Percentiles rank a stretch among this genome's conserved stretches.
Evolutionary conservation across 2,329 filamentous ascomycete species (phyloP).

Genomic region (Nemania serpens): DNA sequence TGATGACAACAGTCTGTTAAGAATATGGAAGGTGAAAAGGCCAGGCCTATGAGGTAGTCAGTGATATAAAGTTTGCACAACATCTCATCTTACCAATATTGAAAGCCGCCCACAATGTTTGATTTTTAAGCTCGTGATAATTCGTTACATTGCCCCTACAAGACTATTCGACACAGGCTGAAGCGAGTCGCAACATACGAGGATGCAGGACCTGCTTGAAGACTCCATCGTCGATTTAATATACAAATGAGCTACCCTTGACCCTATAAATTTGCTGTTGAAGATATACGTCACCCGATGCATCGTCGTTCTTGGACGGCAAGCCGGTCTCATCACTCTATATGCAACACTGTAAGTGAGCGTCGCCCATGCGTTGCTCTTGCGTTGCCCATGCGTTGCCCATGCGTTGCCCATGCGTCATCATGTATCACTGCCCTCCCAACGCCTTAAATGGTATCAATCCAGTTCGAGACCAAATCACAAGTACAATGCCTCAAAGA

Average conservation of each 20-base stretch:
- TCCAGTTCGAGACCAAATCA: conserved; percentile 31
- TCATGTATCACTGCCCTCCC: conserved; percentile 25
- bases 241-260: conserved; percentile 19
- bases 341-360: conserved; percentile 21
- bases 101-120: too few relatives aligned
- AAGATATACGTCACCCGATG: conserved; percentile 9
- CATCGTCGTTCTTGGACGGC: conserved; percentile 12
- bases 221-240: conserved; percentile 19
- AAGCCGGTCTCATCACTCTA: conserved; percentile 20
- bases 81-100: too few relatives aligned
- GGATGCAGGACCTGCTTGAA: conserved; percentile 11
- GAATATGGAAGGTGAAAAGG: too few relatives aligned
- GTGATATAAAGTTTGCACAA: too few relatives aligned
- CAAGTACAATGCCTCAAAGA: conserved; percentile 50
- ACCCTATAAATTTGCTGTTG: conserved; percentile 10
- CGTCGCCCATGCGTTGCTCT: conserved; percentile 9
- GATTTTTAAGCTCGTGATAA: not conserved
- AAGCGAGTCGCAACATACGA: not conserved
- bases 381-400: too few relatives aligned
- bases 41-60: too few relatives aligned
- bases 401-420: conserved; percentile 9
- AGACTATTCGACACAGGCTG: not conserved
- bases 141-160: not conserved
- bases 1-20: too few relatives aligned
- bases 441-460: conserved; percentile 41